Conservation (phyloP, 23 red algal species). For the Gracilariopsis chorda region DNA sequence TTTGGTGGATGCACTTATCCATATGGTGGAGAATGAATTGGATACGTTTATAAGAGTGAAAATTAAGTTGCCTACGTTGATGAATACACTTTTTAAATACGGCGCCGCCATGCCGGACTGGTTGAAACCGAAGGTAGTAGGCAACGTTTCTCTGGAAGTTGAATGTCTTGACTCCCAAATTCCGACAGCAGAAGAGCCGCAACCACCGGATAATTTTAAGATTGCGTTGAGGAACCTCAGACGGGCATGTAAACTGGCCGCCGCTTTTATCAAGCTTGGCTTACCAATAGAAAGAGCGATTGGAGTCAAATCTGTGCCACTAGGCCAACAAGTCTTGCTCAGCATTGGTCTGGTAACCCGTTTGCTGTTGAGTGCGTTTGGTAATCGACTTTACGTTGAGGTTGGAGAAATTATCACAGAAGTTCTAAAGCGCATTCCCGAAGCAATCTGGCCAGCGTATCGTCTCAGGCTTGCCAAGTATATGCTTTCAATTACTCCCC, state of each 20-base stretch:
- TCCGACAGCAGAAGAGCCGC: not conserved
- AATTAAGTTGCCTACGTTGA: not conserved
- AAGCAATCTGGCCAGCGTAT: not conserved
- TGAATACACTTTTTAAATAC: not conserved
- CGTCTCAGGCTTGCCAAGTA: conserved; percentile 21
- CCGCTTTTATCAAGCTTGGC: not conserved
- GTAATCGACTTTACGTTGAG: conserved; percentile 16
- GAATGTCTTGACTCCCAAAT: not conserved
- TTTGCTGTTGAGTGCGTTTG: conserved; percentile 27
- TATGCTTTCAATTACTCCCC: not conserved
- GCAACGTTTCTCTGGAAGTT: not conserved
- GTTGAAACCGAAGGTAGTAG: not conserved
- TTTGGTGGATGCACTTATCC: not conserved
- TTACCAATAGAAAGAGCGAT: not conserved
- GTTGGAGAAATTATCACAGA: conserved; percentile 30
- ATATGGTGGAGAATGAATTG: not conserved
- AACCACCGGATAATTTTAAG: not conserved
- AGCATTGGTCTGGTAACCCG: not conserved
- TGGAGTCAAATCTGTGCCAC: not conserved
- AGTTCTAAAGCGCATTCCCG: not conserved
- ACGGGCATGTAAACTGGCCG: conserved; percentile 19
- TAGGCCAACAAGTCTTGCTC: not conserved
- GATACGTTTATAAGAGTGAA: not conserved
- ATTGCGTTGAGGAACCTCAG: conserved; percentile 17
- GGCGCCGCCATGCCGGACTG: conserved; percentile 7